Evolutionary conservation across 2,329 filamentous ascomycete genomes (phyloP).

Genomic region (Diaporthe sp.): DNA sequence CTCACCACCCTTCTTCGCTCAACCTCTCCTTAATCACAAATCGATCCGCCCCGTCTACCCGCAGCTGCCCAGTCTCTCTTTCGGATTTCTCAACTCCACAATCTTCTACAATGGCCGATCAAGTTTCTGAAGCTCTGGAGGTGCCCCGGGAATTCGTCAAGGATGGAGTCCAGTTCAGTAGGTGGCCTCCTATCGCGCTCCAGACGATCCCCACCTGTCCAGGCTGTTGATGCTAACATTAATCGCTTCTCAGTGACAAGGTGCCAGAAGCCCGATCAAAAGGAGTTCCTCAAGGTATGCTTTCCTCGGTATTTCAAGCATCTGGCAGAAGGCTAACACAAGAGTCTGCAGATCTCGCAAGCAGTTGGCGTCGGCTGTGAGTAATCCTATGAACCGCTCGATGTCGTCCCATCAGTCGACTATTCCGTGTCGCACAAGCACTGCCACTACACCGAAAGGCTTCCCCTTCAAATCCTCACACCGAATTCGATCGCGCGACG

Average conservation of each 20-base stretch:
- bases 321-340: constrained; percentile 43
- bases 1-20: constrained; percentile 11
- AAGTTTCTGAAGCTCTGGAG: constrained; percentile 79
- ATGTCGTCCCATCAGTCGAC: background rate
- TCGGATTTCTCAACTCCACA: background rate
- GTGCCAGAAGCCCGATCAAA: constrained; percentile 58
- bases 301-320: constrained; percentile 45
- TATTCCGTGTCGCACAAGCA: background rate
- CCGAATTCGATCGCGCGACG: background rate
- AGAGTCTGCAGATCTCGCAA: constrained; percentile 52
- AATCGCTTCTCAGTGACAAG: constrained; percentile 41
- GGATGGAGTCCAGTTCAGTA: constrained; percentile 74
- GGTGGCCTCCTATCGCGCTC: constrained; percentile 57
- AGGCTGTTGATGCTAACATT: constrained; percentile 36
- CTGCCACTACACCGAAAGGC: background rate
- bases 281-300: constrained; percentile 65
- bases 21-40: constrained; percentile 4
- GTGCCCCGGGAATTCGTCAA: constrained; percentile 76
- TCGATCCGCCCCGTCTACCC: background rate
- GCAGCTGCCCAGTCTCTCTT: constrained; percentile 20
- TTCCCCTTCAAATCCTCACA: background rate
- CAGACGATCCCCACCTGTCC: constrained; percentile 56
- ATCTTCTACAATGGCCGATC: constrained; percentile 70
- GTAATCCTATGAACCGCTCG: constrained; percentile 12
- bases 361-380: constrained; percentile 75